Conservation (phyloP, 2,329 filamentous ascomycete species). For the Xylariaceae sp. region DNA sequence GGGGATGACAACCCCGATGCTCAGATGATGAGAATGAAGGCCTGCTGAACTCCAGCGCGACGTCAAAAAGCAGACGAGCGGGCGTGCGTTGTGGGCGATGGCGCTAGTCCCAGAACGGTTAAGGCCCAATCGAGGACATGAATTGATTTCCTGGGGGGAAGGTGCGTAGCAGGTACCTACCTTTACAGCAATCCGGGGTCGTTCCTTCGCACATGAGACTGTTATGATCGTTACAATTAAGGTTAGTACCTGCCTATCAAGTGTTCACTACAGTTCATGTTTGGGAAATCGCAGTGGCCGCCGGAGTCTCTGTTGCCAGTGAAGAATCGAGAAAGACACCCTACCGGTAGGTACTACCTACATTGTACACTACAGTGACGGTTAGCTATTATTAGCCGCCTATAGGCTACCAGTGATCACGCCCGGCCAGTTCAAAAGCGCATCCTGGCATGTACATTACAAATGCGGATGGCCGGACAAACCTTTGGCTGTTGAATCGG, state of each 20-base stretch:
- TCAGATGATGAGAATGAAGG: conserved; percentile 16
- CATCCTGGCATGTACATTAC: too few species aligned
- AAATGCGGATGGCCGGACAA: too few species aligned
- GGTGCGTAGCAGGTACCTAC: neutral
- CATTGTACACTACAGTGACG: too few species aligned
- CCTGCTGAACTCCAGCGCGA: conserved; percentile 27
- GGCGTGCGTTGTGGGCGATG: conserved; percentile 12
- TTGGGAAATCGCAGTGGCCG: neutral
- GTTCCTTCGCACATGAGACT: neutral
- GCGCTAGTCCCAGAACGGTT: conserved; percentile 23
- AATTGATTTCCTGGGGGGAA: conserved; percentile 8
- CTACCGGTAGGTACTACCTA: too few species aligned
- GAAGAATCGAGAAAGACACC: neutral
- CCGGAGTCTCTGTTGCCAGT: neutral
- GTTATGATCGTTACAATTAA: neutral
- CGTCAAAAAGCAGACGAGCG: conserved; percentile 29
- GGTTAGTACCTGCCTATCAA: neutral
- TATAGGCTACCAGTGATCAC: too few species aligned
- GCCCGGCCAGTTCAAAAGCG: too few species aligned
- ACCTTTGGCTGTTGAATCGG: too few species aligned
- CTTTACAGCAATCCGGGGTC: neutral
- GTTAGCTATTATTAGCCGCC: too few species aligned
- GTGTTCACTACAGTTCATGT: too few species aligned
- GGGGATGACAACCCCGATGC: conserved; percentile 13
- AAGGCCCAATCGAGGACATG: conserved; percentile 20